A percentile compares a stretch with the other conserved stretches of the same genome.
These are phyloP conservation scores for Cercospora berteroae DNA, from an alignment of 2,329 filamentous ascomycete genomes.

Conservation along the genomic window DNA sequence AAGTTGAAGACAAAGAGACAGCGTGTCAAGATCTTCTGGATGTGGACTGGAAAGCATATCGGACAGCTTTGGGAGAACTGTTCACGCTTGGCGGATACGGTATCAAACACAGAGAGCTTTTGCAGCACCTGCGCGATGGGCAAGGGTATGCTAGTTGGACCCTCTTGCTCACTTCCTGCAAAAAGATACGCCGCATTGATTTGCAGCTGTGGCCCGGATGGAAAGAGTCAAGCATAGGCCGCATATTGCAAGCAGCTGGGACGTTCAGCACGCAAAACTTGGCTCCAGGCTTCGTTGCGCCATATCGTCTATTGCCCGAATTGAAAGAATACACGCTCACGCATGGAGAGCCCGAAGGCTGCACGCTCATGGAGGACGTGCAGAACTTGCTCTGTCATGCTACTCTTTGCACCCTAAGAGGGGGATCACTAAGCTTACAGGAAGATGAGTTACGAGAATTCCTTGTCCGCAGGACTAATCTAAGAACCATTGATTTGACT, in stretches of 20 bases:
- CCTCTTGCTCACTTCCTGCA: neutral
- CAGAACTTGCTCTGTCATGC: conserved; percentile 1
- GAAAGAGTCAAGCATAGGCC: neutral
- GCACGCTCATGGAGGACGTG: neutral
- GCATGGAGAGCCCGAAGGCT: neutral
- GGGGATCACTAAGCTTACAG: neutral
- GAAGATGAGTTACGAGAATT: neutral
- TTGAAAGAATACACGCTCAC: neutral
- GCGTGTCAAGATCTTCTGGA: neutral
- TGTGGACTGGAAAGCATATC: conserved; percentile 2
- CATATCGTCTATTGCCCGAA: neutral
- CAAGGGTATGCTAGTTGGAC: conserved; percentile 3
- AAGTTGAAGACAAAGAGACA: neutral
- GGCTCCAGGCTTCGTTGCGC: neutral
- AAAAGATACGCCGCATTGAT: neutral
- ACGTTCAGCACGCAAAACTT: neutral
- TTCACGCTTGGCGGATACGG: neutral
- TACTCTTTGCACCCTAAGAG: neutral
- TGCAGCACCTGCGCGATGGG: neutral
- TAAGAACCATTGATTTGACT: neutral
- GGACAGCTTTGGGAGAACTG: neutral
- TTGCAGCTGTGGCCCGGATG: neutral
- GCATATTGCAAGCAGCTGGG: neutral
- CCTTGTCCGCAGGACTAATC: neutral
- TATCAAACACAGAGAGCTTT: neutral